Evolutionary conservation across 2,329 filamentous ascomycete genomes (phyloP).

Genomic region (Aspergillus calidoustus): DNA sequence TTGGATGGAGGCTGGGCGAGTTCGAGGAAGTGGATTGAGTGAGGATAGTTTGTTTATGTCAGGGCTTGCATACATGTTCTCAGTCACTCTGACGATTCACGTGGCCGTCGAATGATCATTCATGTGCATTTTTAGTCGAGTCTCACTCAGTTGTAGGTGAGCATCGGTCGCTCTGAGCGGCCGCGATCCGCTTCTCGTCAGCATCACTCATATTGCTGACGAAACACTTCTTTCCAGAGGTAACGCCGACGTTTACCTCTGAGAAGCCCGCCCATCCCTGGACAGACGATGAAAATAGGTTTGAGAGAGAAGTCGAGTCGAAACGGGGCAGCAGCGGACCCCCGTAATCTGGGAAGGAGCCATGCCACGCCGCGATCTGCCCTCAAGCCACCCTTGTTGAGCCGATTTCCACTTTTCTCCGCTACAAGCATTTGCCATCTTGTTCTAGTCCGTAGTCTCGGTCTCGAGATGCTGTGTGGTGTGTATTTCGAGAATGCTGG

Average conservation of each 20-base stretch:
- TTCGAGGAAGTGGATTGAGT: background rate
- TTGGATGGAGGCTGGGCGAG: background rate
- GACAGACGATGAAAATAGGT: background rate
- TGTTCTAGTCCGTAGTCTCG: background rate
- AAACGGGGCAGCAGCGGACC: background rate
- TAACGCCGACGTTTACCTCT: no score
- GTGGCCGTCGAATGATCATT: no score
- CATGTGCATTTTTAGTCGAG: background rate
- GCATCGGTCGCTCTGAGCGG: background rate
- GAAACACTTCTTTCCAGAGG: background rate
- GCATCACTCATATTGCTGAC: background rate
- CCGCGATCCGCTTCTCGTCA: background rate
- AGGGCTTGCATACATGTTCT: no score
- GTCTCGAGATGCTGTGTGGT: background rate
- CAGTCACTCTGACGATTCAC: no score
- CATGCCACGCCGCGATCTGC: background rate
- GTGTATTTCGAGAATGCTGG: background rate
- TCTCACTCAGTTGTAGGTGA: background rate
- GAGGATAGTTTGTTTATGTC: no score
- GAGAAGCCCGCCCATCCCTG: background rate
- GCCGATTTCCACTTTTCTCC: background rate
- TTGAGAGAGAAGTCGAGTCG: background rate
- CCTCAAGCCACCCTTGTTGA: background rate
- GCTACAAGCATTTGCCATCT: background rate
- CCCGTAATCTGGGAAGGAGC: background rate